A percentile compares a stretch with the other conserved stretches of the same genome.
These are phyloP conservation scores for Penicillium atrosanguineum DNA, from an alignment of 495 filamentous ascomycete genomes.

Conservation along the genomic window DNA sequence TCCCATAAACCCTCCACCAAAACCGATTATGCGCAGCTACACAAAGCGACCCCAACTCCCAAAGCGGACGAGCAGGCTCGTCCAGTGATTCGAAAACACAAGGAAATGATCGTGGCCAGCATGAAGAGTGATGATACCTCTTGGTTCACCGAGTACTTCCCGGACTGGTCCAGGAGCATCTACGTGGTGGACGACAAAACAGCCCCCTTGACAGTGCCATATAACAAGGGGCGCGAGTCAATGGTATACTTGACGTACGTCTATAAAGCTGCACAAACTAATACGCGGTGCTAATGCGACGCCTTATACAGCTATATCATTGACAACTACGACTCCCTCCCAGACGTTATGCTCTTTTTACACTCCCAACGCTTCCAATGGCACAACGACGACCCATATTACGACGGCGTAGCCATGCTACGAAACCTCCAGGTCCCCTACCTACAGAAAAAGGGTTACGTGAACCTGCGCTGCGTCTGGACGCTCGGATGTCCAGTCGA, in stretches of 20 bases:
- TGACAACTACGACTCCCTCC: constrained; percentile 60
- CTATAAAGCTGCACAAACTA: neutral
- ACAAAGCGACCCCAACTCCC: constrained; percentile 11
- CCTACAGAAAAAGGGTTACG: constrained; percentile 56
- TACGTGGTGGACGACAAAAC: constrained; percentile 51
- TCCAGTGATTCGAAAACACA: constrained; percentile 24
- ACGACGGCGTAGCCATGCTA: constrained; percentile 50
- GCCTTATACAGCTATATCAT: constrained; percentile 53
- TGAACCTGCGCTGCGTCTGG: constrained; percentile 66
- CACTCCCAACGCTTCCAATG: constrained; percentile 62
- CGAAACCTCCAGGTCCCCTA: constrained; percentile 53
- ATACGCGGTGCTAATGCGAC: constrained; percentile 1
- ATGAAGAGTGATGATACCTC: constrained; percentile 51
- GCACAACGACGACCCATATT: constrained; percentile 57
- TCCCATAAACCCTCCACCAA: constrained; percentile 13
- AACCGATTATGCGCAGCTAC: constrained; percentile 23
- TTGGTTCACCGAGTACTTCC: constrained; percentile 53
- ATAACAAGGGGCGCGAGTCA: constrained; percentile 57
- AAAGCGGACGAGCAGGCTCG: constrained; percentile 29
- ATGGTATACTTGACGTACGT: constrained; percentile 61
- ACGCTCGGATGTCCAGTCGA: constrained; percentile 59
- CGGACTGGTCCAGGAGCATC: constrained; percentile 48
- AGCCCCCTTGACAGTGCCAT: constrained; percentile 45
- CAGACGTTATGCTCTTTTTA: constrained; percentile 58
- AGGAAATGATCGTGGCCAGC: constrained; percentile 55